Evolutionary conservation across 2,329 filamentous ascomycete genomes (phyloP), one percentile per base, ranked within the genome.

Genomic region (Tolypocladium tundrense): DNA sequence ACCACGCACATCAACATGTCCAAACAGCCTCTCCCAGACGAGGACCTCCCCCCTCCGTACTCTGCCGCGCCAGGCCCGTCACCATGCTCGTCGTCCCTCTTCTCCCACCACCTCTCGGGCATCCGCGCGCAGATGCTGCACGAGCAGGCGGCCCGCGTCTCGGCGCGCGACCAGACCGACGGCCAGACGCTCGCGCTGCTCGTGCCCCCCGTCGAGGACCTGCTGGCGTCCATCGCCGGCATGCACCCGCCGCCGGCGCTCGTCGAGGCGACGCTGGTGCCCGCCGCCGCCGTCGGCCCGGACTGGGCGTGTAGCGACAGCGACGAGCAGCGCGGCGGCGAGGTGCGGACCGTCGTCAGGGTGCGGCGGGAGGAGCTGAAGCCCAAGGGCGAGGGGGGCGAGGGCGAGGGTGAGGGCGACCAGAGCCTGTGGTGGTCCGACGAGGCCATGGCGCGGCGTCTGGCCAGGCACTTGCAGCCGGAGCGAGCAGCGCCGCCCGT

Each of bases 191-290:
- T 78, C 16, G 67, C 75, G 0, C 66, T 73, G 2, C 60, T 80
- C 3, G 65, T 75, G 0, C 75, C 76, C 4, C 68, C 72, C 48
- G 63, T 81, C 53, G 72, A 77, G 42, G 62, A 66, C 1, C 75
- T 81, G 60, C 61, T 81, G 1, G 66, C 68, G 1, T 69, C 72
- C 16, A 65, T 80, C 33, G 71, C 70, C 1, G 60, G 63, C 6
- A 62, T 69, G 48, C 64, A 72, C 3, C 65, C 64, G 0, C 63
- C 69, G 0, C 72, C 73, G 1, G 61, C 65, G 1, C 56, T 72
- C 0, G 72, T 77, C 1, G 74, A 79, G 54, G 70, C 80, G 51
- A 74, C 72, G 9, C 65, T 82, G 41, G 72, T 82, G 0, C 79
- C 79, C 0, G 73, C 64, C 2, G 64, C 65, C 5, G 75, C 73